Percentiles rank a stretch among this genome's conserved stretches.
phyloP scores from a whole-genome alignment of 1,139 yeast genomes.

The Yamadazyma triangularis region DNA sequence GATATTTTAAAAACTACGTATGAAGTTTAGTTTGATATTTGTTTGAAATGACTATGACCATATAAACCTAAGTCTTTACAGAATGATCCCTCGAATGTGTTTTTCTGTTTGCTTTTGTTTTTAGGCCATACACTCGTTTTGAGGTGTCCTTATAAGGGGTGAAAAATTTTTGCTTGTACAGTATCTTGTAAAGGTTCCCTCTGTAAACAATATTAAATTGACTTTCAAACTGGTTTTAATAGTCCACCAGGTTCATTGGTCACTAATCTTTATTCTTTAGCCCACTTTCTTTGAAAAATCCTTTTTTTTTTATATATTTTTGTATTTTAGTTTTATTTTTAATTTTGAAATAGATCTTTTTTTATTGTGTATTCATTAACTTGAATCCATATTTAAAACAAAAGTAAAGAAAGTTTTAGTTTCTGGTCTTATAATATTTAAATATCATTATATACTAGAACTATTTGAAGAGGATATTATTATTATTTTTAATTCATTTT shows the following conservation, averaged over 20 bases:
- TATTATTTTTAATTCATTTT: too few relatives aligned
- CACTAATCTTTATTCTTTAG: not conserved
- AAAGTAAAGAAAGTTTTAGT: not conserved
- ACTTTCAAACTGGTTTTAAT: not conserved
- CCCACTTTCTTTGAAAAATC: not conserved
- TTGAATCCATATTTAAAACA: too few relatives aligned
- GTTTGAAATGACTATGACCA: too few relatives aligned
- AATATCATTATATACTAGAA: constrained; percentile 14
- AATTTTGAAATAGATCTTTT: too few relatives aligned
- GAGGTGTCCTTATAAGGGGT: not conserved
- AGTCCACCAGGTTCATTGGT: not conserved
- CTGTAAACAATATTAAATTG: not conserved
- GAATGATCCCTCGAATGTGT: too few relatives aligned
- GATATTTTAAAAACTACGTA: not conserved
- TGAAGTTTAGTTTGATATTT: not conserved
- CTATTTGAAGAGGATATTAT: too few relatives aligned
- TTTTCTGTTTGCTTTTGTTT: too few relatives aligned
- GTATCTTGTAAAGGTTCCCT: too few relatives aligned
- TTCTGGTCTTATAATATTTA: constrained; percentile 13
- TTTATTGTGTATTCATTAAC: too few relatives aligned
- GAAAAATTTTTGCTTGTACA: not conserved
- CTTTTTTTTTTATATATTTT: too few relatives aligned
- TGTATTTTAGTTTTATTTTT: too few relatives aligned
- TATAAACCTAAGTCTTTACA: too few relatives aligned
- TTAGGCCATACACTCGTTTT: not conserved